These are phyloP conservation scores for Lachnellula occidentalis DNA, from an alignment of 2,329 filamentous ascomycete species.

Conservation along the genomic window DNA sequence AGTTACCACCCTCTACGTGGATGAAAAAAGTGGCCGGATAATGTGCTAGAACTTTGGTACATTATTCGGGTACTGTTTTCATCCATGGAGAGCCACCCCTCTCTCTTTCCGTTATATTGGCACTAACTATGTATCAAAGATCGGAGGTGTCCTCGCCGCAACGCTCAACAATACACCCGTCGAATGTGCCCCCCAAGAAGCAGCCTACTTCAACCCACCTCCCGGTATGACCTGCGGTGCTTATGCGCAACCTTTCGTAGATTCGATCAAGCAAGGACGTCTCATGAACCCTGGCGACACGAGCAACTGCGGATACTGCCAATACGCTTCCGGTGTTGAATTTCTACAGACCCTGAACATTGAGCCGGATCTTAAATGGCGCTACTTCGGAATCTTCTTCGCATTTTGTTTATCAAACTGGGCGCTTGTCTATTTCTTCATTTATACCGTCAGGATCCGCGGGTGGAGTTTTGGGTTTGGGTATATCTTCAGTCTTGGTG, in stretches of 20 bases:
- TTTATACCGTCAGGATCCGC: conserved; percentile 65
- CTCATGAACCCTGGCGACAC: conserved; percentile 56
- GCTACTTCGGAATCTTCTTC: conserved; percentile 66
- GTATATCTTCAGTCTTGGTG: conserved; percentile 45
- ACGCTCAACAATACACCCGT: conserved; percentile 50
- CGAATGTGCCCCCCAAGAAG: conserved; percentile 46
- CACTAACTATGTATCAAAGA: conserved; percentile 30
- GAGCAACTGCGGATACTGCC: conserved; percentile 63
- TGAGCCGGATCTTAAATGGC: conserved; percentile 57
- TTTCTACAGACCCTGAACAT: conserved; percentile 57
- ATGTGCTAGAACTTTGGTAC: too few species aligned
- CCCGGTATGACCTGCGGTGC: conserved; percentile 55
- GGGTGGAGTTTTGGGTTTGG: conserved; percentile 68
- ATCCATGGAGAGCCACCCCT: too few species aligned
- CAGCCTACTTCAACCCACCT: conserved; percentile 60
- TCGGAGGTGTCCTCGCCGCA: conserved; percentile 62
- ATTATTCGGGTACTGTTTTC: too few species aligned
- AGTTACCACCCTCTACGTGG: too few species aligned
- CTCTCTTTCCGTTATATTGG: not conserved
- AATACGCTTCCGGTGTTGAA: conserved; percentile 54
- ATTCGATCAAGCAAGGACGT: conserved; percentile 47
- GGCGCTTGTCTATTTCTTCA: conserved; percentile 69
- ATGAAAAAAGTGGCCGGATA: too few species aligned
- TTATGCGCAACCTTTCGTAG: conserved; percentile 59
- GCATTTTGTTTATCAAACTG: conserved; percentile 67